Evolutionary conservation across 768 basidiomycete species (phyloP).

Genomic region (Mycena olivaceomarginata): DNA sequence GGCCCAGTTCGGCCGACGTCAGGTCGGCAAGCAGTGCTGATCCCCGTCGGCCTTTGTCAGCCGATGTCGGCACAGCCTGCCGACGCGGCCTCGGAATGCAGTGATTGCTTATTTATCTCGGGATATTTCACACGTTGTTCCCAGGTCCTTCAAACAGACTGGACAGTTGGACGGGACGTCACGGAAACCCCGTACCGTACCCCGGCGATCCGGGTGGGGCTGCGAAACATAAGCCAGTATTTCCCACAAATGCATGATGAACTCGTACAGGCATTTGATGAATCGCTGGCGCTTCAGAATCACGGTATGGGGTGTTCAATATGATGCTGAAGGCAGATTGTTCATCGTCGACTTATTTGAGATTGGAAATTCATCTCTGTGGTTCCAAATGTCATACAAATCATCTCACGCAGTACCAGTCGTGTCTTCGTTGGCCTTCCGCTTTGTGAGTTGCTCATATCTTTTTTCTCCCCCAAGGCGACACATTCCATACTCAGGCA

Average conservation of each 20-base stretch:
- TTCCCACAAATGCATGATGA: neutral
- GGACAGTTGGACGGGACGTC: neutral
- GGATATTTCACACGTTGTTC: neutral
- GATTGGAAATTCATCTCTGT: slow-evolving; percentile 1
- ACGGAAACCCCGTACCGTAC: neutral
- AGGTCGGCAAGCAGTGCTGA: too few relatives aligned
- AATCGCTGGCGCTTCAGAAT: neutral
- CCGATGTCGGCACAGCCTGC: too few relatives aligned
- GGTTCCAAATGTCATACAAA: neutral
- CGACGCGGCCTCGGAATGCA: too few relatives aligned
- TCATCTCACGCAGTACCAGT: neutral
- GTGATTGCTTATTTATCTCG: neutral
- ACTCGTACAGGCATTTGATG: neutral
- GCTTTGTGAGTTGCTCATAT: neutral
- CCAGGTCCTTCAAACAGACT: neutral
- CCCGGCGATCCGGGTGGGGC: neutral
- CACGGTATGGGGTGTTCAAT: neutral
- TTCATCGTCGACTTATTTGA: neutral
- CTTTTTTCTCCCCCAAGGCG: neutral
- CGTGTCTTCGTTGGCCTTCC: neutral
- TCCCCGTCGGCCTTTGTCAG: too few relatives aligned
- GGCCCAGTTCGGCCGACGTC: too few relatives aligned
- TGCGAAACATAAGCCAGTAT: neutral
- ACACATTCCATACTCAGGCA: neutral
- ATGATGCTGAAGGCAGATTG: too few relatives aligned